Evolutionary conservation across 176 grass and related monocot species (phyloP), one percentile per base, ranked within the genome.

Genomic region (Aegilops longissima): DNA sequence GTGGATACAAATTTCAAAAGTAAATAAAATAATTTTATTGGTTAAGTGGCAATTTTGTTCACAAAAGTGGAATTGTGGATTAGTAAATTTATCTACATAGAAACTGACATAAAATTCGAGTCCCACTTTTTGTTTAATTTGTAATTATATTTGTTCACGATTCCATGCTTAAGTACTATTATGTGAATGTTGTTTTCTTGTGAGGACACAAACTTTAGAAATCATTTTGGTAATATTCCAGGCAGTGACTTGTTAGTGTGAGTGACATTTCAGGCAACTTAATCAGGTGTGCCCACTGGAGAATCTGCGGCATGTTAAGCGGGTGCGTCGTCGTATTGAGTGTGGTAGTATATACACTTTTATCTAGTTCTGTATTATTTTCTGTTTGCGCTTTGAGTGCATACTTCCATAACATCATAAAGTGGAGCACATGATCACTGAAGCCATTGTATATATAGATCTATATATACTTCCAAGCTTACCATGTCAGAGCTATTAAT

Each of bases 301-400:
- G 24, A 84, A 87, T 87, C 35, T 91, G n/a, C 77, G 74, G 9
- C 89, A 90, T 87, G 84, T 90, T 42, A 90, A 90, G 67, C 56
- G 89, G 68, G 85, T 90, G 9, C 67, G 80, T 73, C 80, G 80
- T 23, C 34, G 1, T 52, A 12, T 14, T 72, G 73, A 69, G 25
- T 78, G 54, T n/a, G 79, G 52, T 69, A 76, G 66, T 80, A 84
- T 65, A 80, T 84, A 40, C 58, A 6, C 67, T 33, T 27, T 54
- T 49, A 65, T 40, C 29, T 78, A 11, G 9, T 38, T 82, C 36
- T 33, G 3, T 18, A 12, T 44, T 78, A 9, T 34, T 70, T 75
- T 85, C 8, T 67, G 6, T 74, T 58, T 89, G 13, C 27, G 6
- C 47, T 62, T 0, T 13, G 67, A 76, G 36, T 45, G 25, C 9